Base-by-base conservation (phyloP, 1,284 basidiomycete genomes). In the Trichosporon sp. region DNA sequence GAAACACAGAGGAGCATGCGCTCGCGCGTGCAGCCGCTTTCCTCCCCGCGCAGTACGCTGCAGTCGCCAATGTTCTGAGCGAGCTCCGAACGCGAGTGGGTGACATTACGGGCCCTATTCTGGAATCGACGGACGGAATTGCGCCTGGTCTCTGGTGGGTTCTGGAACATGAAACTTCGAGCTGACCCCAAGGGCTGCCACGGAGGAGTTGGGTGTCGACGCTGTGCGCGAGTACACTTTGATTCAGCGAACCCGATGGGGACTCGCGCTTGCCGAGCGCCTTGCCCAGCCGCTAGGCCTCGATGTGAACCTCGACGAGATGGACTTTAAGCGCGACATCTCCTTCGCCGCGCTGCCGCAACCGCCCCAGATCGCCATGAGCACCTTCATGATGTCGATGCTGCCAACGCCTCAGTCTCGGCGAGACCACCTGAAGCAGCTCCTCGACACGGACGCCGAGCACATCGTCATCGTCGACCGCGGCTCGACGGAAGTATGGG, bases 381-480 rank as follows among this genome's bases (percentile, higher is more conserved):
- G 91, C 21, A 90, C 95, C 0, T 98, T 95, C 80, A 84, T 88
- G 71, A 82, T 99, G 0, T 88, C 90, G 14, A 86, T 89, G 7
- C 82, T 94, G 14, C 82, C 86, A 2, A 88, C 84, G 10, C 79
- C 86, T 46, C 71, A 85, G 8, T 84, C 86, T 5, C 86, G 89
- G 57, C 60, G 63, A 19, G 61, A 63, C 34, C 69, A 72, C 65
- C 67, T 71, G 58, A 61, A 62, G 40, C 62, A 67, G 60, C 69
- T 69, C 31, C 63, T 73, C 21, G 44, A 66, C 23, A 63, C 70
- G 25, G 56, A 58, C 14, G 60, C 72, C 1, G 67, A 73, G n/a
- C 71, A 73, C 57, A 64, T 93, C 87, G 83, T 97, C 61, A 82
- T 99, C 44, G 88, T 98, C 65, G 95, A 99, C 76, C 88, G 91